A percentile compares a stretch with the other conserved stretches of the same genome.
These are phyloP conservation scores for Fusarium oligoseptatum DNA, from an alignment of 2,329 filamentous ascomycete genomes.

Conservation along the genomic window DNA sequence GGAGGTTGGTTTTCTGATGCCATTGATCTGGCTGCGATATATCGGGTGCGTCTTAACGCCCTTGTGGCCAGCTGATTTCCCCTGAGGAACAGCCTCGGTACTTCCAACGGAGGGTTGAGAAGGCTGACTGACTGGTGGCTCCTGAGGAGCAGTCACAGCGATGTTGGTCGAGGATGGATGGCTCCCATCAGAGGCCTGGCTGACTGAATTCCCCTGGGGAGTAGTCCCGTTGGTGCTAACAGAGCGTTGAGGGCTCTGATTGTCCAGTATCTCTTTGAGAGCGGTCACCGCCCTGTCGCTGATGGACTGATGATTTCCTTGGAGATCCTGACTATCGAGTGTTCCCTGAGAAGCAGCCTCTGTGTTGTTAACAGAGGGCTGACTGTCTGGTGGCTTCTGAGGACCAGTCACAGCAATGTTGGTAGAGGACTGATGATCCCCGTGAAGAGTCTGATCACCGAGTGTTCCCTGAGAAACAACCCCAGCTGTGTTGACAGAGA, in stretches of 20 bases:
- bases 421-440: neutral
- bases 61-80: neutral
- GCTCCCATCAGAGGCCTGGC: neutral
- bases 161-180: neutral
- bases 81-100: neutral
- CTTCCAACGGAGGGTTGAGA: neutral
- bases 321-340: neutral
- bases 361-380: neutral
- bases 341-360: neutral
- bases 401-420: neutral
- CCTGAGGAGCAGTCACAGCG: neutral
- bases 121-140: neutral
- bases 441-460: neutral
- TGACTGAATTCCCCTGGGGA: neutral
- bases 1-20: neutral
- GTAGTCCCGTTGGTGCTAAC: neutral
- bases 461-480: neutral
- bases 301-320: neutral
- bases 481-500: neutral
- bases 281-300: neutral
- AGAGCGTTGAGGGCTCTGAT: neutral
- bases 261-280: neutral
- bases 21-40: neutral
- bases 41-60: neutral
- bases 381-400: neutral